Base-by-base conservation (phyloP, 2,329 filamentous ascomycete genomes). In the Cyphellophora europaea region DNA sequence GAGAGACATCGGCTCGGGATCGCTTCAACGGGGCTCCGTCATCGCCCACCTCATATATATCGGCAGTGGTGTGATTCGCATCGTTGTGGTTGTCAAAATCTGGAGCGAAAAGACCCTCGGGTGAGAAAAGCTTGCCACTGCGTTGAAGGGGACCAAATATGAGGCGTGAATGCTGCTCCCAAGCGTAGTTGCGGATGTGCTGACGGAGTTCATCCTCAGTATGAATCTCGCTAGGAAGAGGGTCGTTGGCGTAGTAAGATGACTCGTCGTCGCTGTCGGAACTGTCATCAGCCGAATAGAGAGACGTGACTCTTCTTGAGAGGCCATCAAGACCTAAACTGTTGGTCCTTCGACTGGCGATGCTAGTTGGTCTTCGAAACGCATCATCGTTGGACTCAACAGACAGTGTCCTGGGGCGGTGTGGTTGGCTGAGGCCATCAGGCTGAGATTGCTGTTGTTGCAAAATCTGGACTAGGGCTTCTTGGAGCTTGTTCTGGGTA, bases 21-120 rank as follows among this genome's bases (percentile, higher is more conserved):
- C 53, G 52, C 2, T 58, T 45, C 6, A 62, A 38, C 2, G 66
- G 61, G 2, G 52, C 45, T 2, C 67, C 66, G 35, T 72, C 64
- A 3, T 53, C 52, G 1, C 61, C 63, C 10, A 77, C 59, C 42
- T 77, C 72, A 45, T 73, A 77, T 3, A 77, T 66, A 43, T 74
- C 71, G 41, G 72, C 73, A 11, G 71, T 70, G 3, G 67, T 66
- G 38, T 69, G 60, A 30, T 60, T 59, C 12, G 59, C 56, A 6
- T 53, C 50, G 5, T 32, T 35, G 8, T 61, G 56, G 33, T 72
- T 67, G 3, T 67, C 21, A 25, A 8, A 8, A 25, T 25, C 21
- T n/a, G n/a, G n/a, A 8, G 21, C 21, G 21, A 25, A 25, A n/a
- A 25, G 21, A n/a, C 21, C n/a, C 8, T 8, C 21, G 8, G 21